These are phyloP conservation scores for Mucor circinelloides DNA, from an alignment of 371 early-diverging fungal genomes.

Conservation along the genomic window DNA sequence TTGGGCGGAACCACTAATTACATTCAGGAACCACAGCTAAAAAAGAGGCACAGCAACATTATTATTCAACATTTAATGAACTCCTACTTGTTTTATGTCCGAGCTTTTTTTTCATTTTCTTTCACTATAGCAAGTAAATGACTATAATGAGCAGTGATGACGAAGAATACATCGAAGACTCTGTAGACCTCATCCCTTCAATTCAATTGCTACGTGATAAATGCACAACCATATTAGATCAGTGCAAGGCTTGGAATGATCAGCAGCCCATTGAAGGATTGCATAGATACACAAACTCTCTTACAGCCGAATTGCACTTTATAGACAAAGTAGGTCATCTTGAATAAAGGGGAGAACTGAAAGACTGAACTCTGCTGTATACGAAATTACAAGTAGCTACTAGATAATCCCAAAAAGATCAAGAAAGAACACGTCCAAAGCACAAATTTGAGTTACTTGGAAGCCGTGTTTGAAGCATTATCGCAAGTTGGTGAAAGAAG, in stretches of 20 bases:
- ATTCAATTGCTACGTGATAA: constrained; percentile 9
- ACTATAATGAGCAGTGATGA: background rate
- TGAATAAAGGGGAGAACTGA: background rate
- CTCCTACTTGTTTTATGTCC: too few relatives aligned
- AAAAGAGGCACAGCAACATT: too few relatives aligned
- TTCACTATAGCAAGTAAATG: background rate
- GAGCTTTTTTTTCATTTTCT: background rate
- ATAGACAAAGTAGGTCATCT: constrained; percentile 19
- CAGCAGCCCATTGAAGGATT: constrained; percentile 22
- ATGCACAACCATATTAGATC: constrained; percentile 9
- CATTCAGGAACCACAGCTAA: too few relatives aligned
- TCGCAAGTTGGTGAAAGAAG: constrained; percentile 13
- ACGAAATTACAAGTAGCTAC: constrained; percentile 20
- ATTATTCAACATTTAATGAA: too few relatives aligned
- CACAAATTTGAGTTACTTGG: constrained; percentile 47
- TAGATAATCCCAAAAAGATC: constrained; percentile 30
- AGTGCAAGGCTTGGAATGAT: constrained; percentile 22
- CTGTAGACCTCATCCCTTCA: constrained; percentile 5
- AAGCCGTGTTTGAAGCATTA: constrained; percentile 48
- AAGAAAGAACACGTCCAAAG: constrained; percentile 47
- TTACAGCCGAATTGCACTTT: constrained; percentile 23
- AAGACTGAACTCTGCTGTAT: background rate
- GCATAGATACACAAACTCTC: constrained; percentile 23
- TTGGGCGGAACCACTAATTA: too few relatives aligned
- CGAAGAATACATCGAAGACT: background rate